Base-by-base conservation (phyloP, 2,329 filamentous ascomycete genomes). In the Aspergillus flavus region DNA sequence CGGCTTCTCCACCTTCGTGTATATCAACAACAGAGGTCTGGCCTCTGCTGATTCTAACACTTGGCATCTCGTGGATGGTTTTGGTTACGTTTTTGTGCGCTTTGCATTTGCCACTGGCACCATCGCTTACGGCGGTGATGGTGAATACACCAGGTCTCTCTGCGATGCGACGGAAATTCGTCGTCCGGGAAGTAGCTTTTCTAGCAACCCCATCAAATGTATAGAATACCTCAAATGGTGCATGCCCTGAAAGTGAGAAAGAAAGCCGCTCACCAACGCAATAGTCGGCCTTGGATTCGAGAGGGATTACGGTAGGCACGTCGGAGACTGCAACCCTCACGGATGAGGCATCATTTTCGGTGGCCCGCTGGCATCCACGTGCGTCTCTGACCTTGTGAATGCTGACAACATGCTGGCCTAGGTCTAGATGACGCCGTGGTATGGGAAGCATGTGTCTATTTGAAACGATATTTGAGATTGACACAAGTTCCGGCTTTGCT, bases 261-360 rank as follows among this genome's bases (percentile, higher is more conserved):
- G 92, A 91, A 68, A 99, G 90, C 59, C 94, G 90, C 77, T 99
- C 95, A 68, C 96, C 95, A 12, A 99, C 94, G 78, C 95, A 99
- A 80, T 94, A 97, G 80, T 99, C 92, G 19, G 85, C 85, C 64
- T 91, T 89, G 28, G 91, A 89, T 73, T 98, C 94, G 41, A 97
- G 85, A 3, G 94, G 89, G 63, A 94, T 92, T 71, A 98, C 96
- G 7, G 91, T 91, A 1, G 95, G 95, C 0, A 95, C 92, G 71
- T 98, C 93, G 71, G 94, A 96, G 9, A 99, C 91, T 64, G 94
- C 91, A 56, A 99, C 91, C 72, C 96, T 91, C 19, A 99, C 92
- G 10, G 91, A 88, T 0, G 92, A 91, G 0, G 88, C 85, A 64
- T 88, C 87, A 55, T 85, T 82, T 57, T 92, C 89, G 54, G 90